These are phyloP conservation scores for Termitomyces sp. DNA, from an alignment of 768 basidiomycete species.

Conservation along the genomic window DNA sequence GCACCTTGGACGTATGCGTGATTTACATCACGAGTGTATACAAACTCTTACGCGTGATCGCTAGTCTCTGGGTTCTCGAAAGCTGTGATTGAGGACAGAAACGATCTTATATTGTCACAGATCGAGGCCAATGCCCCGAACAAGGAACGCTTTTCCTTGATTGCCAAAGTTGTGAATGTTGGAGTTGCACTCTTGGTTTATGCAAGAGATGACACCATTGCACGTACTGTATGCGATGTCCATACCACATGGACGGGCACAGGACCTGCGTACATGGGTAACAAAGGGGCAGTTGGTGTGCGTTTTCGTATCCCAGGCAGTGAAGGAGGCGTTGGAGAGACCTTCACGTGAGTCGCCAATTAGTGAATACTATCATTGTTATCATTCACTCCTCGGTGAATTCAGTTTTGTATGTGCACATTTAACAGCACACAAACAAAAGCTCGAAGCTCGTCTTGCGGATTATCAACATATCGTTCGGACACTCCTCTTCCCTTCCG, in stretches of 20 bases:
- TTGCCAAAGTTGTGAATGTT: conserved; percentile 77
- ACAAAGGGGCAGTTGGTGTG: conserved; percentile 92
- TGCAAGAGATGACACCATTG: conserved; percentile 64
- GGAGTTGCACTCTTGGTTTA: conserved; percentile 88
- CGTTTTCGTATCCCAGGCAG: conserved; percentile 66
- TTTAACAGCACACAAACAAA: conserved; percentile 74
- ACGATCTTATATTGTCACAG: conserved; percentile 67
- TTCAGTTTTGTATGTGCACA: conserved; percentile 81
- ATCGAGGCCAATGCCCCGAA: conserved; percentile 68
- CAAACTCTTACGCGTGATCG: conserved; percentile 3
- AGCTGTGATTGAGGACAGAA: conserved; percentile 60
- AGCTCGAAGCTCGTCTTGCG: conserved; percentile 57
- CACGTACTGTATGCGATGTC: conserved; percentile 54
- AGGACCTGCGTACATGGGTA: conserved; percentile 77
- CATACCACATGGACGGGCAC: conserved; percentile 73
- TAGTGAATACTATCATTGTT: background rate
- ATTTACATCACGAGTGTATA: background rate
- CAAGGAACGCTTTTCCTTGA: conserved; percentile 70
- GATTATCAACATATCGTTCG: conserved; percentile 82
- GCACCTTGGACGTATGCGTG: conserved; percentile 72
- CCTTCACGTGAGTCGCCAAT: conserved; percentile 68
- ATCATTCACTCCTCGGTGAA: background rate
- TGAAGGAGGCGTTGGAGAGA: conserved; percentile 59
- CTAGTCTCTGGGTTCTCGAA: conserved; percentile 76
- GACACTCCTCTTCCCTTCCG: conserved; percentile 70